Evolutionary conservation across 129 eudicot genomes (phyloP).

Genomic region (Saussurea involucrata): DNA sequence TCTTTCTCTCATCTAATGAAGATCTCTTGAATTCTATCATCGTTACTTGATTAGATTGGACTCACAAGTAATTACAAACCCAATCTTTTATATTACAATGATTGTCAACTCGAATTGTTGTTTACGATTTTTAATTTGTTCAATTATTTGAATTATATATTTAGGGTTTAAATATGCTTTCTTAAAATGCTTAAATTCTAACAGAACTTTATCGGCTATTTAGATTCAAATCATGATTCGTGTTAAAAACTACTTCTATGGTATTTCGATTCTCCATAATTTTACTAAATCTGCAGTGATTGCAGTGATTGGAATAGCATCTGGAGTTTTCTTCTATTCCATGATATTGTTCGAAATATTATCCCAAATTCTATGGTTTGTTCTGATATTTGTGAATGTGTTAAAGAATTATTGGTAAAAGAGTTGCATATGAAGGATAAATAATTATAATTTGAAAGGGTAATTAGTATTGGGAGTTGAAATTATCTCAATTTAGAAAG

Average conservation of each 20-base stretch:
- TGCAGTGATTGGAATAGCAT: conserved; percentile 12
- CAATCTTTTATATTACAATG: too few relatives aligned
- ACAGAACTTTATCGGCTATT: neutral
- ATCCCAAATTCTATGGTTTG: neutral
- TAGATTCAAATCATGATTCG: conserved; percentile 4
- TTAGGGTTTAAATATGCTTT: conserved; percentile 1
- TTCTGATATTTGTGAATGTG: neutral
- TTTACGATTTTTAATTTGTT: too few relatives aligned
- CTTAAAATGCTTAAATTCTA: neutral
- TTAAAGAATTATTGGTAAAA: neutral
- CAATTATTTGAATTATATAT: too few relatives aligned
- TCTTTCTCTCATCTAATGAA: too few relatives aligned
- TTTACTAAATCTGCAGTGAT: neutral
- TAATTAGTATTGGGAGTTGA: neutral
- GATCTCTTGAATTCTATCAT: too few relatives aligned
- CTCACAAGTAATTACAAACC: too few relatives aligned
- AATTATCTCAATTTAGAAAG: neutral
- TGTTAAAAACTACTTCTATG: neutral
- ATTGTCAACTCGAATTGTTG: too few relatives aligned
- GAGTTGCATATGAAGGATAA: neutral
- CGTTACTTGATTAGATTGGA: too few relatives aligned
- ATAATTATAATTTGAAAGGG: neutral
- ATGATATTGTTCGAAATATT: neutral
- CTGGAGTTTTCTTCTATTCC: conserved; percentile 4
- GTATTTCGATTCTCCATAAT: conserved; percentile 5